phyloP scores from a whole-genome alignment of 2,329 filamentous ascomycete species.

The Myotisia sp. region DNA sequence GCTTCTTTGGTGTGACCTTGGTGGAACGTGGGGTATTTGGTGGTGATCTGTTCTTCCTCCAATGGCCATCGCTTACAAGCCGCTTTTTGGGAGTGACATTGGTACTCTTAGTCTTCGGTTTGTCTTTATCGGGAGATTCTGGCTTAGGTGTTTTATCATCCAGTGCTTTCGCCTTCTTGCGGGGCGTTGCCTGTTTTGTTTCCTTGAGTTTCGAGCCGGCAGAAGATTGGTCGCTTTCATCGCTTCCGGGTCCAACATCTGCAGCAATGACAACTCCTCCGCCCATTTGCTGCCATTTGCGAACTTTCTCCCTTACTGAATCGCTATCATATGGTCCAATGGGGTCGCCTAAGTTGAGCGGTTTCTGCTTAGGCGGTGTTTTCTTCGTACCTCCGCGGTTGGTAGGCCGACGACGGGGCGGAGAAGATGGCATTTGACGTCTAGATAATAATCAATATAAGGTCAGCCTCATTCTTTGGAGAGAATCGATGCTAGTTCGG shows the following conservation, averaged over 20 bases:
- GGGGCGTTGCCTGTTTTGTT: constrained; percentile 15
- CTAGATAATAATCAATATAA: not conserved
- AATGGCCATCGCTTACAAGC: constrained; percentile 85
- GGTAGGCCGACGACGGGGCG: constrained; percentile 26
- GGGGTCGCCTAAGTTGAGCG: constrained; percentile 35
- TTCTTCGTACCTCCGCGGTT: constrained; percentile 41
- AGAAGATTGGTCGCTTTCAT: constrained; percentile 22
- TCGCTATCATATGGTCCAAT: constrained; percentile 47
- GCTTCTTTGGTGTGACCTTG: constrained; percentile 30
- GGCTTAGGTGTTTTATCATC: constrained; percentile 22
- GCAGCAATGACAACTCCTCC: constrained; percentile 51
- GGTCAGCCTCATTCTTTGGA: not conserved
- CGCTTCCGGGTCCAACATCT: constrained; percentile 45
- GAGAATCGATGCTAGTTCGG: not conserved
- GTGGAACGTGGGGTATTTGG: constrained; percentile 22
- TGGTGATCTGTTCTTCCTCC: constrained; percentile 43
- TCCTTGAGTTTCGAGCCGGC: constrained; percentile 15
- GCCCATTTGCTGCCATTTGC: constrained; percentile 70
- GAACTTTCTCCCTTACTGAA: constrained; percentile 64
- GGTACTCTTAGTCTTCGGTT: constrained; percentile 9
- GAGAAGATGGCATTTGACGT: constrained; percentile 27
- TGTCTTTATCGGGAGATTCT: constrained; percentile 13
- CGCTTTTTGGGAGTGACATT: constrained; percentile 66
- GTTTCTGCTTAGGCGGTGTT: constrained; percentile 41
- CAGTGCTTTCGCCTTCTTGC: constrained; percentile 20